Base-by-base conservation (phyloP, 1,284 basidiomycete species). In the Cutaneotrichosporon sp. region DNA sequence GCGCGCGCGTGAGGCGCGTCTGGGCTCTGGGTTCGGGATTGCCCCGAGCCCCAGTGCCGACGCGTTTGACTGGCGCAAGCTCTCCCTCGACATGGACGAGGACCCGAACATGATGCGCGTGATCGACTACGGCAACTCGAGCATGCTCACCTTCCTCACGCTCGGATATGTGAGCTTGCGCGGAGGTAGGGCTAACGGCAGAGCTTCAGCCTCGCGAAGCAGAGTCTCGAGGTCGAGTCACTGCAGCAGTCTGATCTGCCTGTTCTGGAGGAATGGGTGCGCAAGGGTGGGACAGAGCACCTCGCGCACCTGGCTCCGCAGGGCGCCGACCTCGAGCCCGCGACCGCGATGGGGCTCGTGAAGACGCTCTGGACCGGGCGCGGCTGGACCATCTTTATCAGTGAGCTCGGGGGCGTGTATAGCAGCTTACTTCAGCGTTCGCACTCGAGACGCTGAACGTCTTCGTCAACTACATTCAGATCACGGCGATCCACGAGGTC, bases 1-100 rank as follows among this genome's bases (percentile, higher is more conserved):
- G 33, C 71, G 69, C 31, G 73, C 67, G 34, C 61, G 67, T 2
- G 72, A 73, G 10, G 59, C 69, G 10, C 67, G 61, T 16, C 31
- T 79, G 24, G 72, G 69, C 1, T 72, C 71, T 0, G 75, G 73
- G 0, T 78, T 74, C 54, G 76, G 78, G 2, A 29, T 75, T n/a
- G 64, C 63, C 18, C 54, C 62, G 11, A 67, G 65, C 38, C 45
- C 45, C 2, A 36, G 38, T 16, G 22, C 20, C 14, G 55, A 57
- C 10, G 5, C 29, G 29, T 34, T 47, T 11, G 43, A 54, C 9
- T 57, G 45, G 46, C 33, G 45, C 16, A 33, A 34, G 31, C 33
- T 57, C 27, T 10, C 14, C 22, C 24, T 38, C 18, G 55, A 57
- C 27, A 55, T 55, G 55, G 55, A 57, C 46, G 55, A 57, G 10